phyloP scores from a whole-genome alignment of 2,329 filamentous ascomycete genomes.

The Fusarium goolgardi region DNA sequence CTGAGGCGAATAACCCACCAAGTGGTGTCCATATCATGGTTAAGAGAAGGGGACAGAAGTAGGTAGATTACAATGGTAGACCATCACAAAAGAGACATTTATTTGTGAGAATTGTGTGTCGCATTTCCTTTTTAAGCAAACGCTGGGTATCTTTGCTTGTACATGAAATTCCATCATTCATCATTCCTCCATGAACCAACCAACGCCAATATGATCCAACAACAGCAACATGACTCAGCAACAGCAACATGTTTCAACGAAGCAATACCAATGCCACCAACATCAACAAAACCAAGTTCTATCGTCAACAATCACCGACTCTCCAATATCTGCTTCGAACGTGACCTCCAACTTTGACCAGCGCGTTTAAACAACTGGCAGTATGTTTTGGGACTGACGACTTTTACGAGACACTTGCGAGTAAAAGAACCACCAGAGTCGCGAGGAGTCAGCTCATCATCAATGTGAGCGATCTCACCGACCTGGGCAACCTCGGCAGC shows the following conservation, averaged over 20 bases:
- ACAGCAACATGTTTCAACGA: too few species aligned
- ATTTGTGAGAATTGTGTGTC: background rate
- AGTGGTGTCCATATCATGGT: conserved; percentile 34
- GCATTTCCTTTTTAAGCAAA: background rate
- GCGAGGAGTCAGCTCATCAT: background rate
- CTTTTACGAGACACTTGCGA: background rate
- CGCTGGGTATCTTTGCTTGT: background rate
- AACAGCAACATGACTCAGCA: background rate
- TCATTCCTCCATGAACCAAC: background rate
- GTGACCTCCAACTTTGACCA: background rate
- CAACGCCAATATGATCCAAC: background rate
- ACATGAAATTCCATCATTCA: background rate
- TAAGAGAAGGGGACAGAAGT: conserved; percentile 25
- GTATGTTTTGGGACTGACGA: background rate
- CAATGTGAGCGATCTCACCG: background rate
- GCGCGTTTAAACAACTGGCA: background rate
- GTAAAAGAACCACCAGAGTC: background rate
- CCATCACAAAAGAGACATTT: background rate
- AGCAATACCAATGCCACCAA: too few species aligned
- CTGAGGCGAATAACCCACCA: conserved; percentile 38
- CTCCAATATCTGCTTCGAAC: background rate
- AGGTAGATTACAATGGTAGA: background rate
- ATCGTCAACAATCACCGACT: background rate
- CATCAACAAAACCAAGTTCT: background rate
- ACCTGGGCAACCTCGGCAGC: background rate